Percentiles rank a stretch among this genome's conserved stretches.
Evolutionary conservation across 1,284 basidiomycete species (phyloP).

Genomic region (Gymnopus androsaceus): DNA sequence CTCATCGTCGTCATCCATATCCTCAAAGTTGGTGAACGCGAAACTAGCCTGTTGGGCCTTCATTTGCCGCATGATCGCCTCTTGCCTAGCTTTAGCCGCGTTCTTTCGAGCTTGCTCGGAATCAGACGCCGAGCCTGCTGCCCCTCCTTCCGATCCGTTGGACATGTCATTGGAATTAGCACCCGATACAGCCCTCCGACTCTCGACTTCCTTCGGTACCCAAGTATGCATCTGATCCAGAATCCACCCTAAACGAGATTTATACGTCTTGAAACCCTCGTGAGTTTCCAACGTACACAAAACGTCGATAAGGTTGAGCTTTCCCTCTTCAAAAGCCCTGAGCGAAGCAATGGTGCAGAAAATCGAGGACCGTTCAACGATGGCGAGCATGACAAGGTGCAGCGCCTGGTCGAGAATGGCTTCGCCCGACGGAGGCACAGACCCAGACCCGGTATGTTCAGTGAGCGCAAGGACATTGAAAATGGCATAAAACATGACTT

Average conservation of each 20-base stretch:
- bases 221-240: conserved; percentile 59
- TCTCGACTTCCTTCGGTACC: conserved; percentile 57
- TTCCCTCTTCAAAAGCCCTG: conserved; percentile 54
- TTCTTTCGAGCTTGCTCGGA: conserved; percentile 71
- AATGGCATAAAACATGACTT: conserved; percentile 78
- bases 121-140: conserved; percentile 30
- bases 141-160: not conserved
- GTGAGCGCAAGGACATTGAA: conserved; percentile 69
- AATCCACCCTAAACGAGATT: conserved; percentile 74
- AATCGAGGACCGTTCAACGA: conserved; percentile 64
- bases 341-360: conserved; percentile 64
- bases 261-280: conserved; percentile 72
- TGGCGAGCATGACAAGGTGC: conserved; percentile 82
- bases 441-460: conserved; percentile 44
- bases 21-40: conserved; percentile 73
- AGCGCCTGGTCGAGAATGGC: conserved; percentile 88
- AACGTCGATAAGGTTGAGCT: conserved; percentile 67
- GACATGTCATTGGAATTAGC: conserved; percentile 11
- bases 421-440: conserved; percentile 74
- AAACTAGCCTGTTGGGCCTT: conserved; percentile 89
- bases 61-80: conserved; percentile 91
- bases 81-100: conserved; percentile 84
- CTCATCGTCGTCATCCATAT: conserved; percentile 64
- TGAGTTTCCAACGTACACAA: conserved; percentile 77
- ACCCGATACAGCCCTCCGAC: conserved; percentile 47